These are phyloP conservation scores for Pelargonium fulgidum DNA, from an alignment of 441 rosid species.

Conservation along the genomic window DNA sequence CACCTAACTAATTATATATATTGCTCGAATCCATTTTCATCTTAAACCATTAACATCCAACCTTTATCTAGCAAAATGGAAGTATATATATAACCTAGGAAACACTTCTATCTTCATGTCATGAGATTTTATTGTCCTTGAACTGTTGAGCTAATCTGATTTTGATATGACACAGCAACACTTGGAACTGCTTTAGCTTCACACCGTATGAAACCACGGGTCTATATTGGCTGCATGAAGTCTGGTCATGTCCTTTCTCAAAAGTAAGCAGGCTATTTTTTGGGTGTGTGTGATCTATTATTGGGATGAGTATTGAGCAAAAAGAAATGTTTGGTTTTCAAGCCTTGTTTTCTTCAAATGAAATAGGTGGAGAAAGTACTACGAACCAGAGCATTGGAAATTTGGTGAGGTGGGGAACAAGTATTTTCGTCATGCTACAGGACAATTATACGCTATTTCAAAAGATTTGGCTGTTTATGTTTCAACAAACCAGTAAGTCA, in stretches of 20 bases:
- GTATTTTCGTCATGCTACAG: constrained; percentile 85
- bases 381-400: constrained; percentile 90
- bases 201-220: constrained; percentile 44
- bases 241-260: constrained; percentile 78
- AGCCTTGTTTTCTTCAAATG: constrained; percentile 14
- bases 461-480: constrained; percentile 74
- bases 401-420: constrained; percentile 71
- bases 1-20: too few relatives aligned
- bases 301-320: not conserved
- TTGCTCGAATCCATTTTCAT: too few relatives aligned
- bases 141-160: too few relatives aligned
- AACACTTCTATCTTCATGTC: too few relatives aligned
- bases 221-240: constrained; percentile 81
- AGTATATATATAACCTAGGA: too few relatives aligned
- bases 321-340: constrained; percentile 8
- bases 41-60: too few relatives aligned
- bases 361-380: constrained; percentile 69
- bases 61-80: too few relatives aligned
- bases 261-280: constrained; percentile 36
- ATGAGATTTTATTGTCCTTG: too few relatives aligned
- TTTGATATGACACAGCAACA: constrained; percentile 37
- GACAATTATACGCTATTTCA: constrained; percentile 77
- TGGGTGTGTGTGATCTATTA: too few relatives aligned
- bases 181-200: constrained; percentile 41
- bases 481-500: constrained; percentile 58